phyloP scores from a whole-genome alignment of 495 filamentous ascomycete species.

The Pyrenopolyporus hunteri region DNA sequence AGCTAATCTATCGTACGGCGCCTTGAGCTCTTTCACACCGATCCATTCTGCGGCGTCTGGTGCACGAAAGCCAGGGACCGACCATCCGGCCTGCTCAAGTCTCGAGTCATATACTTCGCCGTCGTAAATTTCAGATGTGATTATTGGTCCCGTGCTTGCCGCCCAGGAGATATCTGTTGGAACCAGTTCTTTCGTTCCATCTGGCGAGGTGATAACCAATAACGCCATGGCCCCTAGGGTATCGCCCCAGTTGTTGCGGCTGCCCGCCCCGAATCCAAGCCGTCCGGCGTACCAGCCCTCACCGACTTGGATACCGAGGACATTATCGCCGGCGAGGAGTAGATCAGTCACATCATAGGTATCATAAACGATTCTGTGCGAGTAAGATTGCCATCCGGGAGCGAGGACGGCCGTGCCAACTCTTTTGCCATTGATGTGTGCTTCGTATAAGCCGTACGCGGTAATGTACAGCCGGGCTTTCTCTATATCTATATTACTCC shows the following conservation, averaged over 20 bases:
- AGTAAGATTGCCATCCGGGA: slow-evolving; percentile 62
- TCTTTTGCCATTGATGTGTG: slow-evolving; percentile 54
- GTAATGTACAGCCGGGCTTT: slow-evolving; percentile 57
- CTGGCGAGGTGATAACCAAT: slow-evolving; percentile 41
- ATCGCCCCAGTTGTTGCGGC: slow-evolving; percentile 54
- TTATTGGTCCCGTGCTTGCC: slow-evolving; percentile 46
- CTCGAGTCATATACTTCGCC: slow-evolving; percentile 57
- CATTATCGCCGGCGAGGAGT: slow-evolving; percentile 48
- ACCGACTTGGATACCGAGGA: slow-evolving; percentile 55
- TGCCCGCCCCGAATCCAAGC: slow-evolving; percentile 49
- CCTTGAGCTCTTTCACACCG: slow-evolving; percentile 36
- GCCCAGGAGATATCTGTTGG: slow-evolving; percentile 55
- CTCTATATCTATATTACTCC: slow-evolving; percentile 1
- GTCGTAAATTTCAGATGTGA: slow-evolving; percentile 59
- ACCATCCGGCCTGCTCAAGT: slow-evolving; percentile 37
- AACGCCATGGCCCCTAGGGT: slow-evolving; percentile 52
- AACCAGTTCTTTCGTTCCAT: slow-evolving; percentile 37
- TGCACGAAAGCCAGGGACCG: slow-evolving; percentile 23
- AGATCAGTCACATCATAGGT: slow-evolving; percentile 56
- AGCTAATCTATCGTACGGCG: slow-evolving; percentile 39
- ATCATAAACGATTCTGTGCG: slow-evolving; percentile 57
- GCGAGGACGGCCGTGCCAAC: slow-evolving; percentile 53
- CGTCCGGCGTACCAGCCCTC: slow-evolving; percentile 63
- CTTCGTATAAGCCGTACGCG: slow-evolving; percentile 57
- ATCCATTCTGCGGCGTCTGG: slow-evolving; percentile 35